Conservation (phyloP, 345 rosid genomes). For the Alliaria petiolata region DNA sequence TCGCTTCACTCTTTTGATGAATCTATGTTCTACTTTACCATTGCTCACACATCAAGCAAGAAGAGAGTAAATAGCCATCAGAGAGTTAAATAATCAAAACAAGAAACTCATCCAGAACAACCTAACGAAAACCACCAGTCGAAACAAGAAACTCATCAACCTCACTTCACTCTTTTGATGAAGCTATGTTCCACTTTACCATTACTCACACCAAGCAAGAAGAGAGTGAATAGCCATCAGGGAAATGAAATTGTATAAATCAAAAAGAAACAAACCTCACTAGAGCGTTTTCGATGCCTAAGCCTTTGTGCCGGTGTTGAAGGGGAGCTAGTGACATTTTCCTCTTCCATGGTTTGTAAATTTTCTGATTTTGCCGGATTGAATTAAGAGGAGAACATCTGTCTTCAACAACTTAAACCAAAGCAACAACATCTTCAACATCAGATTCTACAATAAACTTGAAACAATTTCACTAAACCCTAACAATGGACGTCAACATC, state of each 20-base stretch:
- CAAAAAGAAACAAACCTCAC: conserved; percentile 62
- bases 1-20: too few species aligned
- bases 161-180: not conserved
- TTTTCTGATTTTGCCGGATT: not conserved
- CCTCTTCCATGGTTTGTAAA: conserved; percentile 57
- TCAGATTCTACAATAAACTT: not conserved
- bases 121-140: too few species aligned
- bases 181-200: not conserved
- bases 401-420: not conserved
- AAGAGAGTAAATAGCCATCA: too few species aligned
- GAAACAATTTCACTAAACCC: not conserved
- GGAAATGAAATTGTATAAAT: too few species aligned
- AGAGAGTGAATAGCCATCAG: not conserved
- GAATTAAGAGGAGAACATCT: conserved; percentile 22
- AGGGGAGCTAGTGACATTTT: conserved; percentile 38
- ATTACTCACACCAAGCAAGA: not conserved
- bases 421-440: not conserved
- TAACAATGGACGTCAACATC: not conserved
- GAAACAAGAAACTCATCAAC: not conserved
- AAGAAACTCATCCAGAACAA: conserved; percentile 45
- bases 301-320: conserved; percentile 46
- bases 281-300: conserved; percentile 69
- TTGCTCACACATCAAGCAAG: too few species aligned
- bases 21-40: too few species aligned
- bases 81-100: too few species aligned